These are phyloP conservation scores for Trichoderma citrinoviride DNA, from an alignment of 2,329 filamentous ascomycete genomes.

Conservation along the genomic window DNA sequence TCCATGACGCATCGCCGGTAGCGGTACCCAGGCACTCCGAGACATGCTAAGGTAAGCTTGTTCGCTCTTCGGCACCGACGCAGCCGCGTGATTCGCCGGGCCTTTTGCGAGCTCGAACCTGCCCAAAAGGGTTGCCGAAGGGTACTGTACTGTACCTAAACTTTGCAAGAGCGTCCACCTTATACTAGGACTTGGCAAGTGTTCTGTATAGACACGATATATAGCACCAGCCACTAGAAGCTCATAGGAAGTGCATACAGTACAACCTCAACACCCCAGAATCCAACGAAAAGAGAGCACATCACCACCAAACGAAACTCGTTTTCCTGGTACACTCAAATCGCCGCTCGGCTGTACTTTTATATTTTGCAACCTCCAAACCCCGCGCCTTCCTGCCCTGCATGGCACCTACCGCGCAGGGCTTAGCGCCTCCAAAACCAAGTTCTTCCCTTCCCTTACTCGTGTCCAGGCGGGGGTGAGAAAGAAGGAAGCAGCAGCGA, in stretches of 20 bases:
- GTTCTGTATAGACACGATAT: too few relatives aligned
- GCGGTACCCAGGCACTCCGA: neutral
- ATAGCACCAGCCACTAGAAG: too few relatives aligned
- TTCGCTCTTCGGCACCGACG: neutral
- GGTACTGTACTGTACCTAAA: neutral
- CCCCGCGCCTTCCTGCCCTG: constrained; percentile 18
- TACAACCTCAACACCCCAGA: too few relatives aligned
- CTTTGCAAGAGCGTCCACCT: too few relatives aligned
- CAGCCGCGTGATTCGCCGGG: constrained; percentile 12
- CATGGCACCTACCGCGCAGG: constrained; percentile 27
- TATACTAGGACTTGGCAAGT: too few relatives aligned
- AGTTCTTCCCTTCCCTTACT: neutral
- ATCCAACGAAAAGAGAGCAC: neutral
- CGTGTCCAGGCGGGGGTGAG: neutral
- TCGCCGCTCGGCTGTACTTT: neutral
- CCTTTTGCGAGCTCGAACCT: constrained; percentile 6
- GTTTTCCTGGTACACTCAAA: neutral
- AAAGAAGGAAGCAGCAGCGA: neutral
- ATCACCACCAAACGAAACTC: neutral
- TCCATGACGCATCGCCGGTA: neutral
- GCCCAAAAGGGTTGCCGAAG: neutral
- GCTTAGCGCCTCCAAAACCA: constrained; percentile 24
- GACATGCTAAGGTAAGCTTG: neutral
- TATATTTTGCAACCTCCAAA: neutral
- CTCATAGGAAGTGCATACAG: too few relatives aligned